A percentile compares a stretch with the other conserved stretches of the same genome.
These are phyloP conservation scores for Echium plantagineum DNA, from an alignment of 257 asterid species.

Conservation along the genomic window DNA sequence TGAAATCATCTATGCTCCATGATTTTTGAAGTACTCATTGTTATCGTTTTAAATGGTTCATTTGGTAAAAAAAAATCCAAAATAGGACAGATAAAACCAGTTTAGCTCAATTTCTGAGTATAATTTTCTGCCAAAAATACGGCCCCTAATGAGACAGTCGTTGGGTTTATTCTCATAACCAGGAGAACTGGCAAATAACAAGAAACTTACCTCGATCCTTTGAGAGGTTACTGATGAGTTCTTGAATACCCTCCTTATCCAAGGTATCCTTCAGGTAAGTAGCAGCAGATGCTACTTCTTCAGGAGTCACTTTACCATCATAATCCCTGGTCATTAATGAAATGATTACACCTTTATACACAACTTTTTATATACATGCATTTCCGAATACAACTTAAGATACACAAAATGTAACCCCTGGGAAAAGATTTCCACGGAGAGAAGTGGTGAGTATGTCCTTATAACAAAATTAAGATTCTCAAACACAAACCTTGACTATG, in stretches of 20 bases:
- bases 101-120: background rate
- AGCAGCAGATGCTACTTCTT: constrained; percentile 97
- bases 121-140: background rate
- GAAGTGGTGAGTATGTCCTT: background rate
- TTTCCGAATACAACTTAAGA: background rate
- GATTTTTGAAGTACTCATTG: background rate
- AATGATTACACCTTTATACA: constrained; percentile 7
- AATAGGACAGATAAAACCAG: background rate
- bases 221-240: constrained; percentile 70
- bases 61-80: background rate
- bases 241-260: constrained; percentile 85
- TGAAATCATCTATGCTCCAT: background rate
- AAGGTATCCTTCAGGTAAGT: constrained; percentile 83
- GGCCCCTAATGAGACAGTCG: background rate
- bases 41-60: too few relatives aligned
- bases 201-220: constrained; percentile 73
- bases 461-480: too few relatives aligned
- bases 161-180: background rate
- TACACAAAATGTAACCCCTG: background rate
- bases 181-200: constrained; percentile 8
- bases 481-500: too few relatives aligned
- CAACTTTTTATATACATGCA: background rate
- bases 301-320: constrained; percentile 96
- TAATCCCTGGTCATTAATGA: constrained; percentile 46
- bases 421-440: background rate